phyloP scores from a whole-genome alignment of 495 filamentous ascomycete species.

The Poronia punctata region DNA sequence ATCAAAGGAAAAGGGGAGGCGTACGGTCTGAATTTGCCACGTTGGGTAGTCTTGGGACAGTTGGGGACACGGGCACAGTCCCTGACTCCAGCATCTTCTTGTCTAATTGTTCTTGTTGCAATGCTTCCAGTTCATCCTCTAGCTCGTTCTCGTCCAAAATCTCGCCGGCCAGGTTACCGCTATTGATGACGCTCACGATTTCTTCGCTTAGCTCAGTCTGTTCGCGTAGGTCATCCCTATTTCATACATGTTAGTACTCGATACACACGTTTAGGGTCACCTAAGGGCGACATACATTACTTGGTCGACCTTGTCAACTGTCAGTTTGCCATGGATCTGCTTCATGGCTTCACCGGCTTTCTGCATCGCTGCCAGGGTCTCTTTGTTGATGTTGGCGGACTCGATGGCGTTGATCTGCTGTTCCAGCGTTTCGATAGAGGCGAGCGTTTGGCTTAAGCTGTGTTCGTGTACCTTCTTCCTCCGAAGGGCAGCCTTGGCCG shows the following conservation, averaged over 20 bases:
- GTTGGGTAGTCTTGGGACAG: constrained; percentile 64
- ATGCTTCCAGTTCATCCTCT: constrained; percentile 64
- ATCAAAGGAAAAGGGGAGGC: constrained; percentile 27
- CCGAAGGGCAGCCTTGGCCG: constrained; percentile 82
- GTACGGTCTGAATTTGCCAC: constrained; percentile 68
- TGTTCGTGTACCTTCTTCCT: constrained; percentile 92
- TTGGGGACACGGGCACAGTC: constrained; percentile 56
- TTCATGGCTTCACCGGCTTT: constrained; percentile 82
- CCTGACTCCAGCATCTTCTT: constrained; percentile 90
- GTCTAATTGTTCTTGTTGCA: constrained; percentile 85
- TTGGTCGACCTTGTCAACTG: constrained; percentile 85
- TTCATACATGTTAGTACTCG: constrained; percentile 17
- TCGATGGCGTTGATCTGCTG: constrained; percentile 96
- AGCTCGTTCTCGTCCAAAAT: constrained; percentile 81
- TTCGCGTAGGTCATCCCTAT: constrained; percentile 86
- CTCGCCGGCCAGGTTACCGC: constrained; percentile 55
- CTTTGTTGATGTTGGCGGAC: constrained; percentile 95
- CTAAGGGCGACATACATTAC: constrained; percentile 67
- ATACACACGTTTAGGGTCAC: not conserved
- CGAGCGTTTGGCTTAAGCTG: constrained; percentile 79
- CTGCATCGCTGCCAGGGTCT: constrained; percentile 93
- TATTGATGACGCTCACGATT: constrained; percentile 77
- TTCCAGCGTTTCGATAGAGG: constrained; percentile 86
- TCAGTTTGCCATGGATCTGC: constrained; percentile 82
- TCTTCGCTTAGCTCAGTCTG: constrained; percentile 90